Evolutionary conservation across 2,329 filamentous ascomycete species (phyloP).

Genomic region (Endoconidiophora polonica): DNA sequence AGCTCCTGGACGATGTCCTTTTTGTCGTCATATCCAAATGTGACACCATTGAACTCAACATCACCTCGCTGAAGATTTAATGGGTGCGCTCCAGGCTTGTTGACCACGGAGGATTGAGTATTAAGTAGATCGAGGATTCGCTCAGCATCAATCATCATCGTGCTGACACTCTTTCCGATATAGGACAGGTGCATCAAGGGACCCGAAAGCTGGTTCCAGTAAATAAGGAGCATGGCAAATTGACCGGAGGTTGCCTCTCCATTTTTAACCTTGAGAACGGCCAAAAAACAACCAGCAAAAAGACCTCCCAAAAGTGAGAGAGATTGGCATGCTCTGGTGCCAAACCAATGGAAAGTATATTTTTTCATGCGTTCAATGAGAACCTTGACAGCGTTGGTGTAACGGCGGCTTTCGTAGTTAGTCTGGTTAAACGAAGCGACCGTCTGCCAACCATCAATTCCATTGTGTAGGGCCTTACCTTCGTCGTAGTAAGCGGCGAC

Average conservation of each 20-base stretch:
- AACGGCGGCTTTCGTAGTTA: constrained; percentile 36
- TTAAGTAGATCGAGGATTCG: constrained; percentile 41
- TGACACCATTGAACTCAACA: constrained; percentile 37
- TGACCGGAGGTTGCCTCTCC: constrained; percentile 44
- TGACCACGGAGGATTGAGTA: constrained; percentile 37
- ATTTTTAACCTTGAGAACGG: constrained; percentile 49
- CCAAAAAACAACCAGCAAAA: constrained; percentile 42
- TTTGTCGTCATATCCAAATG: constrained; percentile 43
- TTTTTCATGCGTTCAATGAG: constrained; percentile 6
- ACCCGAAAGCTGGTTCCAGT: constrained; percentile 56
- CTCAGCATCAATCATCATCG: constrained; percentile 41
- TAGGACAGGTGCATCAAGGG: constrained; percentile 54
- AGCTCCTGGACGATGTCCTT: constrained; percentile 39
- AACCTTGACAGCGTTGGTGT: constrained; percentile 29
- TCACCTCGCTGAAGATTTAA: constrained; percentile 35
- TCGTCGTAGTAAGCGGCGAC: constrained; percentile 38
- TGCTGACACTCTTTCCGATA: constrained; percentile 38
- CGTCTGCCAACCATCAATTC: constrained; percentile 42
- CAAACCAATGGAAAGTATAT: constrained; percentile 14
- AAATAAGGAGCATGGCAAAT: constrained; percentile 55
- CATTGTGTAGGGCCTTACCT: constrained; percentile 36
- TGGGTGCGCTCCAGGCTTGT: constrained; percentile 31
- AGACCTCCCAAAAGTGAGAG: constrained; percentile 54
- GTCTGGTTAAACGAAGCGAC: constrained; percentile 44
- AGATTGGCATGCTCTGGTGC: constrained; percentile 32